Percentiles rank a stretch among this genome's conserved stretches.
These are phyloP conservation scores for Metschnikowia proteae DNA, from an alignment of 805 yeast genomes.

Conservation along the genomic window DNA sequence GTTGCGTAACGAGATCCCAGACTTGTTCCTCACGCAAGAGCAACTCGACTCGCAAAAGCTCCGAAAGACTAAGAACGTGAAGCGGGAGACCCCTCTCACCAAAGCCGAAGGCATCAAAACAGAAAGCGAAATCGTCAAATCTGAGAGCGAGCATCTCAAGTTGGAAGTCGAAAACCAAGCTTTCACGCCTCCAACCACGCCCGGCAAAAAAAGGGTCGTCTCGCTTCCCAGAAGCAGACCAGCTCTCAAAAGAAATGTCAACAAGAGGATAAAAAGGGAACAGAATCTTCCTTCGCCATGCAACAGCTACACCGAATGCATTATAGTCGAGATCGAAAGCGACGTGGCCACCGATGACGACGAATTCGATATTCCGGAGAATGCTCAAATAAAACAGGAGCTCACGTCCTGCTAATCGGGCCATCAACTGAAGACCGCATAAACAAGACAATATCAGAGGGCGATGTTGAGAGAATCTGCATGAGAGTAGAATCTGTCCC, in stretches of 20 bases:
- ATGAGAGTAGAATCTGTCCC: too few species aligned
- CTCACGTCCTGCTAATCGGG: neutral
- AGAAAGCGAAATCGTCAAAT: neutral
- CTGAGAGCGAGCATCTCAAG: neutral
- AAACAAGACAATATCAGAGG: neutral
- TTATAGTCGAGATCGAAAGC: slow-evolving; percentile 16
- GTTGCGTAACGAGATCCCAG: slow-evolving; percentile 53
- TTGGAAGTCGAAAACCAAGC: slow-evolving; percentile 6
- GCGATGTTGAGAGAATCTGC: too few species aligned
- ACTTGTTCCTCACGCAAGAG: slow-evolving; percentile 57
- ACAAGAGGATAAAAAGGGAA: slow-evolving; percentile 11
- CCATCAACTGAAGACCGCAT: neutral
- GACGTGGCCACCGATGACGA: slow-evolving; percentile 16
- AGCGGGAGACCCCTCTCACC: slow-evolving; percentile 1
- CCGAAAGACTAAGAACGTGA: slow-evolving; percentile 17
- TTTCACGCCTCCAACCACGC: slow-evolving; percentile 35
- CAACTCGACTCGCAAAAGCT: slow-evolving; percentile 43
- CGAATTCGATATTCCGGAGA: slow-evolving; percentile 7
- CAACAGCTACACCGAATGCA: slow-evolving; percentile 28
- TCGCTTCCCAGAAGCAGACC: slow-evolving; percentile 20
- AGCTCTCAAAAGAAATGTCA: slow-evolving; percentile 13
- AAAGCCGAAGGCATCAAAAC: slow-evolving; percentile 8
- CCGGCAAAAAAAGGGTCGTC: slow-evolving; percentile 23
- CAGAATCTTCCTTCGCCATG: slow-evolving; percentile 32
- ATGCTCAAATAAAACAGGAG: neutral